A percentile compares a stretch with the other conserved stretches of the same genome.
These are phyloP conservation scores for Wickerhamomyces canadensis DNA, from an alignment of 805 yeast species.

Conservation along the genomic window DNA sequence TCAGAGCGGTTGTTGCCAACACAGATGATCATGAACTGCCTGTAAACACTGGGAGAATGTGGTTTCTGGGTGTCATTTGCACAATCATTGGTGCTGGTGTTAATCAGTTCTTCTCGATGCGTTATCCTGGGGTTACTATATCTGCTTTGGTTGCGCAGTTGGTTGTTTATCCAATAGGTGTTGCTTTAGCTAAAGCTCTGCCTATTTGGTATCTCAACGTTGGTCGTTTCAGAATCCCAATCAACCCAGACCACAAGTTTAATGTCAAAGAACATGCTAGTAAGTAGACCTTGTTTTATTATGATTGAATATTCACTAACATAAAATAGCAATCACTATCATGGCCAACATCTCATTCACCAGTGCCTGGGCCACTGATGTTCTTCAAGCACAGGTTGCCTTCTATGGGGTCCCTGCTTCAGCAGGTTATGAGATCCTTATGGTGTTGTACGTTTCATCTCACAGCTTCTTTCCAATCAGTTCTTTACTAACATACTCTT, in stretches of 20 bases:
- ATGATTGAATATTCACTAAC: no score
- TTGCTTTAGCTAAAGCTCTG: constrained; percentile 28
- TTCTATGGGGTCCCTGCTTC: constrained; percentile 42
- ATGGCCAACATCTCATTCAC: constrained; percentile 43
- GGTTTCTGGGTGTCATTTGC: constrained; percentile 42
- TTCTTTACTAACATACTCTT: no score
- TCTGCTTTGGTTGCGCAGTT: constrained; percentile 48
- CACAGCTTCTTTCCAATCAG: no score
- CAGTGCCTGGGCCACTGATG: constrained; percentile 54
- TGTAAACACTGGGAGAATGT: constrained; percentile 46
- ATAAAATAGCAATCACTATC: constrained; percentile 48
- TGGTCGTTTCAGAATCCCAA: constrained; percentile 21
- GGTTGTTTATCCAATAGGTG: constrained; percentile 50
- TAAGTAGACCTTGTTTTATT: no score
- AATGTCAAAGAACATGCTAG: constrained; percentile 59
- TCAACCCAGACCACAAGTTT: constrained; percentile 54
- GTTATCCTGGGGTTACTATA: constrained; percentile 43
- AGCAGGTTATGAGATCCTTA: constrained; percentile 44
- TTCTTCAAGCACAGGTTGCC: constrained; percentile 44
- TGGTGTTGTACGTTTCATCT: no score
- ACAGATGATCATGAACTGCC: constrained; percentile 42
- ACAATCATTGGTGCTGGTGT: constrained; percentile 48
- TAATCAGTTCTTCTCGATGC: constrained; percentile 48
- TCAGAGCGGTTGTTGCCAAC: constrained; percentile 49
- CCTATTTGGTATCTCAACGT: constrained; percentile 17